phyloP scores from a whole-genome alignment of 2,329 filamentous ascomycete species.

The Monascus ruber region DNA sequence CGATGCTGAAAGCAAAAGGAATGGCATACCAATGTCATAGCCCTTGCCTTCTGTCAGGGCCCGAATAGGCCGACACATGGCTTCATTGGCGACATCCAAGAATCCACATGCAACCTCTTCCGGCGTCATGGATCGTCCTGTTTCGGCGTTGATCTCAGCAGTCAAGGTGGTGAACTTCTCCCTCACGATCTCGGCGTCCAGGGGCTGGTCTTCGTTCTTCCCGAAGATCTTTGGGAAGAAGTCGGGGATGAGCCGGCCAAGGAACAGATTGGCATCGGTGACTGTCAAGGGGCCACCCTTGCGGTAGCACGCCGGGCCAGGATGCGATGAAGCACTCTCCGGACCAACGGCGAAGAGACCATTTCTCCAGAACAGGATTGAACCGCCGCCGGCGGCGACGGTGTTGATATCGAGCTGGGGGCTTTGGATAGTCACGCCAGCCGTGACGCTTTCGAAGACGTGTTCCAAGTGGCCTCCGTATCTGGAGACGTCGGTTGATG shows the following conservation, averaged over 20 bases:
- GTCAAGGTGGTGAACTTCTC: conserved; percentile 63
- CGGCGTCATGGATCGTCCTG: conserved; percentile 55
- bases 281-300: conserved; percentile 83
- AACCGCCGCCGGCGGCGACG: conserved; percentile 68
- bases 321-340: conserved; percentile 78
- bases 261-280: conserved; percentile 83
- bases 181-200: conserved; percentile 62
- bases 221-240: conserved; percentile 94
- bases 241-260: conserved; percentile 71
- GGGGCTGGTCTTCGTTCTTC: conserved; percentile 63
- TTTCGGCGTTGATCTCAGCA: conserved; percentile 62
- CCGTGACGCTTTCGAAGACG: conserved; percentile 83
- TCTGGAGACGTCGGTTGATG: conserved; percentile 74
- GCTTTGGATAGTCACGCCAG: conserved; percentile 82
- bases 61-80: conserved; percentile 79
- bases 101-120: conserved; percentile 86
- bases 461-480: conserved; percentile 82
- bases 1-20: neutral
- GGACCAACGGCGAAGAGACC: conserved; percentile 83
- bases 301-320: conserved; percentile 80
- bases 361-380: conserved; percentile 65
- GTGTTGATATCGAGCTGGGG: conserved; percentile 90
- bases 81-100: conserved; percentile 79
- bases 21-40: conserved; percentile 50
- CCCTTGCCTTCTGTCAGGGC: conserved; percentile 85